Base-by-base conservation (phyloP, 352 stramenopile species). In the Plasmopara viticola region DNA sequence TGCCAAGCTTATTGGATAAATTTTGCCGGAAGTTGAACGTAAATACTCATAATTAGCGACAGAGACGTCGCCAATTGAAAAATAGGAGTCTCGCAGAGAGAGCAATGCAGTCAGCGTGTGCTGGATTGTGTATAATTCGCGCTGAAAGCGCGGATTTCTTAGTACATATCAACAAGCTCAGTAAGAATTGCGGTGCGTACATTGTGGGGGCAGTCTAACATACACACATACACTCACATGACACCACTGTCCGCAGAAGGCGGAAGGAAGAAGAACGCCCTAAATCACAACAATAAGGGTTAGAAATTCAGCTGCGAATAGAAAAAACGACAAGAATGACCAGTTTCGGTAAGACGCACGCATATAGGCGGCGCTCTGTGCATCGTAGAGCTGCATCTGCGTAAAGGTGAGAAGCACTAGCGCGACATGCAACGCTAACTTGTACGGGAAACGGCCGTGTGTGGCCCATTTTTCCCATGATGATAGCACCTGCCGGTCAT, bases 21-120 rank as follows among this genome's bases (percentile, higher is more conserved):
- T 62, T 15, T 66, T 34, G 9, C 62, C 62, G 18, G 31, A 9
- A 17, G 48, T 14, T 1, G 68, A 69, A 25, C 42, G 56, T 0
- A 71, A 34, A 42, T 90, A 87, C 53, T 91, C 79, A 64, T 94
- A 94, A 57, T 90, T 94, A 43, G 84, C 84, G 18, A 94, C 66
- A 2, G 79, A 87, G 4, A 44, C 29, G 35, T 86, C 72, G 17
- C 44, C 80, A 38, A 92, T 72, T n/a, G 66, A 75, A 41, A 87
- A 91, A 62, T 92, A 94, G 6, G 81, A 70, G 56, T 88, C 68
- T 18, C 79, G 75, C 38, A 94, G 57, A 67, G 74, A 86, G 41
- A 67, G 57, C 30, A 92, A 61, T 0, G 79, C 81, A 15, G 63
- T 52, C 43, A 85, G 61, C 14, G 84, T 92, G 50, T 76, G 62